A percentile compares a stretch with the other conserved stretches of the same genome.
Evolutionary conservation across 1,284 basidiomycete species (phyloP).

Genomic region (Phylloboletellus chloephorus): DNA sequence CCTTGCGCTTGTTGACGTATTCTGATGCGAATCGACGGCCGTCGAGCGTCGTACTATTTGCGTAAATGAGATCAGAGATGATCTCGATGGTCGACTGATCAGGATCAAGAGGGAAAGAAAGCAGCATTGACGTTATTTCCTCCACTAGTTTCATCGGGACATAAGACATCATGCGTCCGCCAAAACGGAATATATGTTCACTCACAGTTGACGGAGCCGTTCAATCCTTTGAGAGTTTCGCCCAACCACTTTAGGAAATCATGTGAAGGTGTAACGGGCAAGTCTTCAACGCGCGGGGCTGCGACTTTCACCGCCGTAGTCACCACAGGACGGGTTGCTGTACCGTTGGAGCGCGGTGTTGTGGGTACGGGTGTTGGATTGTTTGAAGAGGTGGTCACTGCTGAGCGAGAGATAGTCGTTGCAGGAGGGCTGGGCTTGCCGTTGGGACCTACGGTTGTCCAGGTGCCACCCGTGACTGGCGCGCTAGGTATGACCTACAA

Average conservation of each 20-base stretch:
- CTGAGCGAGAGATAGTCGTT: conserved; percentile 35
- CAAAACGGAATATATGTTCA: conserved; percentile 11
- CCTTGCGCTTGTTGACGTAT: conserved; percentile 83
- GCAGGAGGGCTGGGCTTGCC: conserved; percentile 53
- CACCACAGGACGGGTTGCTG: conserved; percentile 31
- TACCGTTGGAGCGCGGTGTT: conserved; percentile 35
- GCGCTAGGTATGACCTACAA: conserved; percentile 21
- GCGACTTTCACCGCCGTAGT: conserved; percentile 37
- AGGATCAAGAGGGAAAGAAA: conserved; percentile 87
- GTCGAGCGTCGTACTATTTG: conserved; percentile 90
- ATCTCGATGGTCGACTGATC: conserved; percentile 79
- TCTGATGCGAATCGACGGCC: conserved; percentile 92
- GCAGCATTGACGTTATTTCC: conserved; percentile 87
- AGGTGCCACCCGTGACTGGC: conserved; percentile 49
- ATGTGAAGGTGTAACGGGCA: conserved; percentile 61
- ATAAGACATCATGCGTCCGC: conserved; percentile 14
- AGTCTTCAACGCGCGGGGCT: conserved; percentile 51
- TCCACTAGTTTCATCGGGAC: conserved; percentile 55
- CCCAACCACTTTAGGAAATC: conserved; percentile 94
- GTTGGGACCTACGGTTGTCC: conserved; percentile 81
- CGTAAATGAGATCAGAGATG: conserved; percentile 90
- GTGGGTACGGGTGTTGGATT: conserved; percentile 25
- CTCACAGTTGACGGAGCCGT: conserved; percentile 74
- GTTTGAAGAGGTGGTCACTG: conserved; percentile 22
- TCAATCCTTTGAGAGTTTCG: conserved; percentile 84